Evolutionary conservation across 164 flowering plant species (phyloP), one percentile per base, ranked within the genome.

Genomic region (Chimonanthus salicifolius): DNA sequence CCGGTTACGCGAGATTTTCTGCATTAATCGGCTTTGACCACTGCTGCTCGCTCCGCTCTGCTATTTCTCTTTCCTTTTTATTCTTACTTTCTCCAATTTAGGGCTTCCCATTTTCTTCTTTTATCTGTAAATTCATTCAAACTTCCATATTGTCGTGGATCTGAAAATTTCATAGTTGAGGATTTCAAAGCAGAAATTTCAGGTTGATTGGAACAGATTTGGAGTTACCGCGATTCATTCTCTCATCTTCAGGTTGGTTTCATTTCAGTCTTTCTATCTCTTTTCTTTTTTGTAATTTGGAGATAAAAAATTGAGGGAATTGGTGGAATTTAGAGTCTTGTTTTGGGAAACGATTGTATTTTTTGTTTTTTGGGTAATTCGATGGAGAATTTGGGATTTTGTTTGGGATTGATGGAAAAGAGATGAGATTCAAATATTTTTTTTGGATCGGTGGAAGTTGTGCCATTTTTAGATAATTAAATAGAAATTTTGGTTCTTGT

Each of bases 1-100:
- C n/a, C 4, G 11, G 60, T 54, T 3, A 0, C n/a, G 44, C 68
- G 43, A 44, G 47, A 51, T 58, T 54, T 73, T 81, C 75, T 70
- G 80, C 68, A 11, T 65, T 65, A 9, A 45, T 70, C 78, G 78
- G 85, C 81, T 87, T 88, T 88, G 94, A 89, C 91, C 83, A 86
- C 68, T 84, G 92, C 80, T 72, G 76, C 79, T 47, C 75, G 70
- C 58, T 69, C 44, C 50, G 66, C 33, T 33, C 33, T 33, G 33
- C 33, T 66, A n/a, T n/a, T 60, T 67, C 67, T 73, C 74, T 75
- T 66, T 69, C 73, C 75, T 54, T 74, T 62, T 70, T 69, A 74
- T 75, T 51, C 49, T 54, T 21, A 47, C 72, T 47, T 73, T 71
- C 43, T 75, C 67, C 16, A 69, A 74, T 79, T 46, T 47, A 50